Base-by-base conservation (phyloP, 164 flowering plant species). In the Chloranthus sessilifolius region DNA sequence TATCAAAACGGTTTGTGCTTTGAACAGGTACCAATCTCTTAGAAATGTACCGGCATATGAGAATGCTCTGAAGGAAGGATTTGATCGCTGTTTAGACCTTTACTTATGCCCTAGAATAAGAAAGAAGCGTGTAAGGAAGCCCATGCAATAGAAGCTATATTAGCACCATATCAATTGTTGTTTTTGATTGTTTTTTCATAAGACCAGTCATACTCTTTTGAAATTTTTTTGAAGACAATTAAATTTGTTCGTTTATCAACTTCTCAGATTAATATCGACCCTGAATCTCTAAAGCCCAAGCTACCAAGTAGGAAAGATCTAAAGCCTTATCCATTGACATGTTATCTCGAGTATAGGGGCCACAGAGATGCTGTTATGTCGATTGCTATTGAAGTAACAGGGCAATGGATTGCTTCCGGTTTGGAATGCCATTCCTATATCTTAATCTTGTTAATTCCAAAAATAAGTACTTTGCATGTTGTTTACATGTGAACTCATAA, bases 331-430 rank as follows among this genome's bases (percentile, higher is more conserved):
- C 99, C 99, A 9, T 49, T 49, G 15, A 74, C 74, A 36, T 81
- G 92, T 56, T 87, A 68, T 72, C 77, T 94, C 15, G 99, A 94
- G 75, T 94, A 87, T 49, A 83, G 31, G 68, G 97, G 97, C 34
- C 99, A 94, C 51, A 60, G 41, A 37, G 90, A 74, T 72, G 77
- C 96, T 49, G 95, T 94, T 51, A 36, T 60, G 29, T 85, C 97
- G 33, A 77, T 94, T 62, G 77, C 95, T 21, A 52, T 70, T 37
- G 87, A 89, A 23, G 19, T 67, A 46, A 76, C 92, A 0, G 97
- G 95, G 22, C 88, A 84, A 52, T 86, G 92, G 95, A 68, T 94
- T 57, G 96, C 95, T 44, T 94, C 96, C 71, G 96, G 97, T 88
- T 11, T 55, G 41, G n/a, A 23, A 55, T 36, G 10, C 24, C 23